Conservation (phyloP, 148 eudicot genomes). For the Arctostaphylos glauca region DNA sequence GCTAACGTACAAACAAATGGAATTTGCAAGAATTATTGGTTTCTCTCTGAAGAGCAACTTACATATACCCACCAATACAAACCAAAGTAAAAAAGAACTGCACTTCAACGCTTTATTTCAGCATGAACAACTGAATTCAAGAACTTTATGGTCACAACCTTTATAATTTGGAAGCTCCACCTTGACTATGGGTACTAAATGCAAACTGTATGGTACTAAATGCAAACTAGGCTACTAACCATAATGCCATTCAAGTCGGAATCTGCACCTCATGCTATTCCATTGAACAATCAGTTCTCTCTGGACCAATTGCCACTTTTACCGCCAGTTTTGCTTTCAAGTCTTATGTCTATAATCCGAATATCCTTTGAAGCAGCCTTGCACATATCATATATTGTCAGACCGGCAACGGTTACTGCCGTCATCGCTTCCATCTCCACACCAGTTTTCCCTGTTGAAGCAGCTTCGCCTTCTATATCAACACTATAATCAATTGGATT, state of each 20-base stretch:
- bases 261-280: neutral
- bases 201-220: neutral
- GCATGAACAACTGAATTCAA: neutral
- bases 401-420: constrained; percentile 77
- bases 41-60: neutral
- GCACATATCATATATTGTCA: constrained; percentile 96
- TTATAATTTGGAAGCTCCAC: neutral
- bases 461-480: constrained; percentile 70
- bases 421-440: constrained; percentile 99
- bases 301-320: constrained; percentile 96
- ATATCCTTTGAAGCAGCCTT: constrained; percentile 91
- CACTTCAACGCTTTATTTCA: neutral
- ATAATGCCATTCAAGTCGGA: neutral
- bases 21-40: constrained; percentile 1
- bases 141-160: neutral
- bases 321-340: constrained; percentile 57
- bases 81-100: neutral
- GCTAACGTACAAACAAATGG: neutral
- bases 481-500: constrained; percentile 58
- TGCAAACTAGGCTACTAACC: neutral
- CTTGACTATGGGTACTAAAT: neutral
- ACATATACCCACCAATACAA: neutral
- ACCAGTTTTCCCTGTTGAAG: constrained; percentile 85
- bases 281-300: constrained; percentile 32
- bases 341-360: constrained; percentile 61